Percentiles rank a stretch among this genome's conserved stretches.
Conservation (phyloP, 306 rosid genomes). For the Castanopsis chinensis region DNA sequence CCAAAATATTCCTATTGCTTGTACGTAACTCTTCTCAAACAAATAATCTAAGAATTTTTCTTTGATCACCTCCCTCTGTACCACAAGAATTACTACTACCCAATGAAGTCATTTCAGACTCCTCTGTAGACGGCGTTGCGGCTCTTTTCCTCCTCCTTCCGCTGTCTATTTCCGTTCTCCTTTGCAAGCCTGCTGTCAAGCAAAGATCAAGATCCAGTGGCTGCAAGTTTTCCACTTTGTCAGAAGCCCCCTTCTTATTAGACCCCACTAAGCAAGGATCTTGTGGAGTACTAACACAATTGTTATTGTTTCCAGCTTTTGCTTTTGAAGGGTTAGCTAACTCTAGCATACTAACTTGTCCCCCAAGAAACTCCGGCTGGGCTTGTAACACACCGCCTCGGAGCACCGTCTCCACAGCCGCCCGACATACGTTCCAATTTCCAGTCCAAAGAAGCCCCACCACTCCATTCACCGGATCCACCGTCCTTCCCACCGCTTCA, state of each 20-base stretch:
- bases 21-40: conserved; percentile 11
- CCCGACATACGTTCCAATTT: conserved; percentile 76
- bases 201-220: conserved; percentile 28
- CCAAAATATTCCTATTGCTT: too few species aligned
- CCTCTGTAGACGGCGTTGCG: conserved; percentile 14
- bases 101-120: conserved; percentile 37
- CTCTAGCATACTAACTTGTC: not conserved
- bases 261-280: too few species aligned
- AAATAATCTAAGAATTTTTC: conserved; percentile 47
- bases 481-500: conserved; percentile 82
- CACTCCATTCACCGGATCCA: conserved; percentile 82
- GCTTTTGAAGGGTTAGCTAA: not conserved
- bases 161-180: not conserved
- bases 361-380: conserved; percentile 23
- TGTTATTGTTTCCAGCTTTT: not conserved
- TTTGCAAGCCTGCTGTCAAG: conserved; percentile 7
- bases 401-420: conserved; percentile 61
- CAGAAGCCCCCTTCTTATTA: not conserved
- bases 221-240: not conserved
- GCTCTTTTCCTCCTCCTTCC: conserved; percentile 15
- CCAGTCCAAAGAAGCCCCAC: conserved; percentile 74
- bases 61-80: conserved; percentile 13
- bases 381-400: conserved; percentile 48
- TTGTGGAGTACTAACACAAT: not conserved
- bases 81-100: conserved; percentile 28